Percentiles rank a stretch among this genome's conserved stretches.
Evolutionary conservation across 1,284 basidiomycete genomes (phyloP).

Genomic region (Ganoderma multipileum): DNA sequence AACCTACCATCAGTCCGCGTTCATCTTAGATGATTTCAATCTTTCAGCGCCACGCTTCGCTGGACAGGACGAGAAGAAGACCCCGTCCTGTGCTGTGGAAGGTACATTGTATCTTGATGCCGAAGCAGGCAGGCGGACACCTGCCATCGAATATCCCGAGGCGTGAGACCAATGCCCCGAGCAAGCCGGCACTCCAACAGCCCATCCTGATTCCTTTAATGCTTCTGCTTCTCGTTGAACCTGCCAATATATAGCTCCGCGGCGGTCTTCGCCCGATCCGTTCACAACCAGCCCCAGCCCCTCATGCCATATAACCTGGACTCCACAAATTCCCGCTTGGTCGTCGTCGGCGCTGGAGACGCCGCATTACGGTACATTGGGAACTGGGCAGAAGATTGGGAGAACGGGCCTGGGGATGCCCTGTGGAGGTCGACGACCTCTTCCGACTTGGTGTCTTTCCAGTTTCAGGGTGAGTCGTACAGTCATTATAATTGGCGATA

Average conservation of each 20-base stretch:
- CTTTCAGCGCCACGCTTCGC: neutral
- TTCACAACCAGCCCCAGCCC: neutral
- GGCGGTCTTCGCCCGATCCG: neutral
- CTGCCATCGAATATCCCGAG: too few species aligned
- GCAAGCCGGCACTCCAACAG: neutral
- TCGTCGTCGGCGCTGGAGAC: conserved; percentile 1
- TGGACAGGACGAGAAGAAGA: neutral
- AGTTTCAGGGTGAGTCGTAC: neutral
- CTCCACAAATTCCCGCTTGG: neutral
- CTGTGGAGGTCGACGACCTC: neutral
- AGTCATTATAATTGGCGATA: neutral
- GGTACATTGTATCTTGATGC: neutral
- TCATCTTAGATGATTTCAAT: neutral
- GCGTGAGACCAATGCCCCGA: neutral
- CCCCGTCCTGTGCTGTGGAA: neutral
- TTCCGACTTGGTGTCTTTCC: neutral
- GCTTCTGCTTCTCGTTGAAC: neutral
- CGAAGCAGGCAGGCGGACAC: neutral
- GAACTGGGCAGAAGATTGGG: neutral
- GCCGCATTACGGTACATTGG: neutral
- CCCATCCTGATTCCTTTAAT: neutral
- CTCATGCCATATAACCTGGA: neutral
- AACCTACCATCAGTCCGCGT: neutral
- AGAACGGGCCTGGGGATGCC: neutral
- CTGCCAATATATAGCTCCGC: neutral